Conservation (phyloP, 805 yeast genomes). For the Clavispora vitiphila region DNA sequence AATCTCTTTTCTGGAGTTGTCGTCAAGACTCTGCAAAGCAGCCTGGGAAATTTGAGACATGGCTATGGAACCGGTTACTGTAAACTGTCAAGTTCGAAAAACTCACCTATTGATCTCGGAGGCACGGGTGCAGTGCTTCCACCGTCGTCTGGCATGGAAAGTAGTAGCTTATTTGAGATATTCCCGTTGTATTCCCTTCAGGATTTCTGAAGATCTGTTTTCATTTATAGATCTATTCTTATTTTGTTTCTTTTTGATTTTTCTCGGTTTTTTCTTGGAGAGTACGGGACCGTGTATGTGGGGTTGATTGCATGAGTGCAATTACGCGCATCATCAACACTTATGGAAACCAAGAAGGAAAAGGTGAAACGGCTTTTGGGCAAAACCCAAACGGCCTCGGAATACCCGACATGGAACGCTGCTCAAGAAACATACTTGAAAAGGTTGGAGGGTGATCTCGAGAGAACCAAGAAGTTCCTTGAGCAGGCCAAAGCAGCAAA, state of each 20-base stretch:
- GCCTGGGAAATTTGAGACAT: slow-evolving; percentile 35
- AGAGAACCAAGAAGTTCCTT: slow-evolving; percentile 10
- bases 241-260: too few species aligned
- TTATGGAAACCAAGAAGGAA: not conserved
- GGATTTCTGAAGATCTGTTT: too few species aligned
- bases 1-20: slow-evolving; percentile 66
- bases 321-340: not conserved
- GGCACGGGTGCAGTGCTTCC: not conserved
- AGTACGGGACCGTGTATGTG: too few species aligned
- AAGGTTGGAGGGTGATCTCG: slow-evolving; percentile 10
- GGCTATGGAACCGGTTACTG: not conserved
- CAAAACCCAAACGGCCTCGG: not conserved
- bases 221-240: too few species aligned
- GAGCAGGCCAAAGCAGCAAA: slow-evolving; percentile 13
- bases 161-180: too few species aligned
- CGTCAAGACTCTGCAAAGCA: slow-evolving; percentile 48
- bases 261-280: too few species aligned
- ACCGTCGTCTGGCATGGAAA: too few species aligned
- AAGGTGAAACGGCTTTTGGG: not conserved
- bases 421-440: slow-evolving; percentile 11
- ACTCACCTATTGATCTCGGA: too few species aligned
- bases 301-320: not conserved
- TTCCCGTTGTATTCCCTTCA: too few species aligned
- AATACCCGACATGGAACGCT: not conserved
- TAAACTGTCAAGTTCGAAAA: not conserved